Base-by-base conservation (phyloP, 83 land plant genomes). In the Thuja plicata region DNA sequence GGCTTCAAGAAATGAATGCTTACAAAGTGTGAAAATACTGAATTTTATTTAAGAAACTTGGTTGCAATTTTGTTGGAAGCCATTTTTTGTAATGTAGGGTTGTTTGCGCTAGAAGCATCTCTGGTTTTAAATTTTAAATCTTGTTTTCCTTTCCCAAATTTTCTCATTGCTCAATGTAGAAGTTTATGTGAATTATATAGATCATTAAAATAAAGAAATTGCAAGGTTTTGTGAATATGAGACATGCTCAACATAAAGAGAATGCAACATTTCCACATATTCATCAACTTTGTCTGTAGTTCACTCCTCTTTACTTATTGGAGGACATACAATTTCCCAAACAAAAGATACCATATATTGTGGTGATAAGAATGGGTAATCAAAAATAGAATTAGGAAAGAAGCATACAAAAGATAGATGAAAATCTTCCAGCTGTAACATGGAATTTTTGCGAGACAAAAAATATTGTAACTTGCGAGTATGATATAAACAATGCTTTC, bases 321-420 rank as follows among this genome's bases (percentile, higher is more conserved):
- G 95, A 38, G 93, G 91, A 92, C 89, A 76, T 92, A 94, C 3
- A 94, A 88, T 57, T 91, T 92, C 4, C 95, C 95, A 87, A 94
- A 89, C 19, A 94, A 55, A n/a, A 94, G 95, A 84, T 92, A 94
- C 94, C 94, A 92, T 57, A 94, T 91, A 43, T 91, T 91, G 94
- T 94, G 88, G 16, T 41, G 16, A 48, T 77, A 62, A 88, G 19
- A 70, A 57, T 71, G 17, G 15, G 13, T 60, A 32, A 21, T 87
- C 77, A 55, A 13, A 57, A 48, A 32, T 34, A 57, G 17, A 48
- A 57, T 19, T 24, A 54, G 19, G 40, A 87, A 35, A 87, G 30
- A 55, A 60, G 38, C 19, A 17, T 55, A 50, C 38, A 48, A 32
- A 54, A 12, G n/a, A 17, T 50, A 17, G 62, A 45, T 32, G n/a